phyloP scores from a whole-genome alignment of 2,329 filamentous ascomycete species.

The Stagonosporopsis cucurbitacearum region DNA sequence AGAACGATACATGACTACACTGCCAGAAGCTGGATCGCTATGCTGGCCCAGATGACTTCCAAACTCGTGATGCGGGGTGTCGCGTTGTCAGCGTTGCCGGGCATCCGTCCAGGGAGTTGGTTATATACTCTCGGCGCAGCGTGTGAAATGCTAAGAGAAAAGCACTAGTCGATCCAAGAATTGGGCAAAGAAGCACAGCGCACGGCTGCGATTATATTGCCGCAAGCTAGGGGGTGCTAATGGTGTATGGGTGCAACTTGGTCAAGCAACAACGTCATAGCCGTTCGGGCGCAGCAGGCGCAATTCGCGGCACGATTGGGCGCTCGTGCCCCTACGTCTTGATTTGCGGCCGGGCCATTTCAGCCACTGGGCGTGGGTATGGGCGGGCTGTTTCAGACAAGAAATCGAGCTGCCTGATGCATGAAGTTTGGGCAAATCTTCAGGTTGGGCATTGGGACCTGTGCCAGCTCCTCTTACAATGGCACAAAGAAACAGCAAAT shows the following conservation, averaged over 20 bases:
- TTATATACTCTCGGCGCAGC: conserved; percentile 2
- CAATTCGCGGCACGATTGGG: conserved; percentile 1
- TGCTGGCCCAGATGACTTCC: conserved; percentile 1
- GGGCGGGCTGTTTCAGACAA: conserved; percentile 13
- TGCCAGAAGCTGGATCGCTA: background rate
- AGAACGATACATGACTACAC: conserved; percentile 44
- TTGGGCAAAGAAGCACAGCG: conserved; percentile 1
- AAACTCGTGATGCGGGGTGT: conserved; percentile 27
- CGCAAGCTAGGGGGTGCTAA: conserved; percentile 12
- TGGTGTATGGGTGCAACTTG: conserved; percentile 17
- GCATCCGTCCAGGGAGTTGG: conserved; percentile 11
- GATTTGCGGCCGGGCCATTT: conserved; percentile 17
- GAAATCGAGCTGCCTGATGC: conserved; percentile 1
- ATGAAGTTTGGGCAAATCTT: conserved; percentile 11
- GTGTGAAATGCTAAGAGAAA: background rate
- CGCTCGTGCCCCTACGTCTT: conserved; percentile 8
- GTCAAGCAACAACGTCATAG: conserved; percentile 16
- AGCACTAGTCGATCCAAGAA: background rate
- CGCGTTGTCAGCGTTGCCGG: conserved; percentile 19
- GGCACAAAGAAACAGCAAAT: conserved; percentile 9
- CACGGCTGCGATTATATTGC: conserved; percentile 15
- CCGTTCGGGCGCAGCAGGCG: conserved; percentile 1
- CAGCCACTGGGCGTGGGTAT: conserved; percentile 2
- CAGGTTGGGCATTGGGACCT: conserved; percentile 9
- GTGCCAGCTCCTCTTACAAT: background rate